Percentiles rank a stretch among this genome's conserved stretches.
phyloP scores from a whole-genome alignment of 768 basidiomycete genomes.

The Panellus pusillus region DNA sequence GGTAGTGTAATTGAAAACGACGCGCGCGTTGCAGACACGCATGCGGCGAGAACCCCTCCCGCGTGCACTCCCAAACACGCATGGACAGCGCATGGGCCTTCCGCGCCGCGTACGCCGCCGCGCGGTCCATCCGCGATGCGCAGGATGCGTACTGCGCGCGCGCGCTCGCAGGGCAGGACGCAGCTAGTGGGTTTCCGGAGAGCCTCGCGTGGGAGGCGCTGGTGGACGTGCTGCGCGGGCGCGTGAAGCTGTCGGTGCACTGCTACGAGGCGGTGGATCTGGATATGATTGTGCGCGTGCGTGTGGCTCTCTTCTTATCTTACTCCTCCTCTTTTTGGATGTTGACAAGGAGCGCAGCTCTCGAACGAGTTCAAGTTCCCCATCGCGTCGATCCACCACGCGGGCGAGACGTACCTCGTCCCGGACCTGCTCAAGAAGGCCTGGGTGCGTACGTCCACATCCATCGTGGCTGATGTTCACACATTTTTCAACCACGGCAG shows the following conservation, averaged over 20 bases:
- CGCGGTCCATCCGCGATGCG: slow-evolving; percentile 56
- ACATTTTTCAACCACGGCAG: slow-evolving; percentile 23
- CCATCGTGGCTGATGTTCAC: slow-evolving; percentile 1
- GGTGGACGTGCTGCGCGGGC: slow-evolving; percentile 70
- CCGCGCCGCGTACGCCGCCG: slow-evolving; percentile 69
- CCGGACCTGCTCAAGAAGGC: slow-evolving; percentile 70
- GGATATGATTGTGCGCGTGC: slow-evolving; percentile 63
- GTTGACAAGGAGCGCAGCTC: slow-evolving; percentile 38
- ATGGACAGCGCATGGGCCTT: slow-evolving; percentile 72
- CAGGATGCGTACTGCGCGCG: slow-evolving; percentile 69
- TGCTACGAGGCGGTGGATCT: slow-evolving; percentile 64
- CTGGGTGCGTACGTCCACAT: slow-evolving; percentile 42
- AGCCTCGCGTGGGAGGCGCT: slow-evolving; percentile 70
- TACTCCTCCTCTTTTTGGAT: not conserved
- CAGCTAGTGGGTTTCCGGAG: slow-evolving; percentile 56
- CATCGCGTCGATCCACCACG: slow-evolving; percentile 76
- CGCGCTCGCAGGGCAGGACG: slow-evolving; percentile 45
- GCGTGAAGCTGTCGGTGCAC: slow-evolving; percentile 58
- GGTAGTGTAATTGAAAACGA: too few relatives aligned
- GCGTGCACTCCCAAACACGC: slow-evolving; percentile 44
- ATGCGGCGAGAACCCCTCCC: slow-evolving; percentile 64
- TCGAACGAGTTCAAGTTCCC: slow-evolving; percentile 83
- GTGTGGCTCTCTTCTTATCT: slow-evolving; percentile 21
- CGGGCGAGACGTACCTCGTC: slow-evolving; percentile 80
- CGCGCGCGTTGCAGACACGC: slow-evolving; percentile 50